phyloP scores from a whole-genome alignment of 1,139 yeast species.

The Yamadazyma buinensis region DNA sequence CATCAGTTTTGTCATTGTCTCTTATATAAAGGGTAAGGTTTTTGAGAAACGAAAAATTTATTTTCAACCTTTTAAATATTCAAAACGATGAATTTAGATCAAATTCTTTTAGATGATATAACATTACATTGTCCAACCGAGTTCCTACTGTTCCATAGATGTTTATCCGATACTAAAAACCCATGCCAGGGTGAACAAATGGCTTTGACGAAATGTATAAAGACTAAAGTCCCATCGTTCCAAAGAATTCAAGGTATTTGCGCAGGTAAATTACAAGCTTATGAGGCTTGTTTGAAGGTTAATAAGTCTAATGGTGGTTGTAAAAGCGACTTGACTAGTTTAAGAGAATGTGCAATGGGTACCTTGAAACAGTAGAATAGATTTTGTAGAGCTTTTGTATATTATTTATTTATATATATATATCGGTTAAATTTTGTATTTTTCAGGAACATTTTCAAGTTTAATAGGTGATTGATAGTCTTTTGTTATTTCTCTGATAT shows the following conservation, averaged over 20 bases:
- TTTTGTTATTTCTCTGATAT: constrained; percentile 32
- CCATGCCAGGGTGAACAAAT: constrained; percentile 51
- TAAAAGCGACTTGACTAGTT: constrained; percentile 23
- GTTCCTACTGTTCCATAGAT: constrained; percentile 61
- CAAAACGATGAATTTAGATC: too few species aligned
- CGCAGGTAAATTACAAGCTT: constrained; percentile 49
- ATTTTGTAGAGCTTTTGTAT: too few species aligned
- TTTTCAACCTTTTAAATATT: too few species aligned
- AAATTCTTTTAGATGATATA: constrained; percentile 38
- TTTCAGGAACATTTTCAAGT: constrained; percentile 33
- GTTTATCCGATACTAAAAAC: constrained; percentile 47
- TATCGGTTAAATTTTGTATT: constrained; percentile 19
- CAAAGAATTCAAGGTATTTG: constrained; percentile 60
- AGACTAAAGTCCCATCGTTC: constrained; percentile 58
- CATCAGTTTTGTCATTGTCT: too few species aligned
- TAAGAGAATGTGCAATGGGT: constrained; percentile 38
- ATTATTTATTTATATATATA: too few species aligned
- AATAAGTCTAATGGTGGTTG: constrained; percentile 37
- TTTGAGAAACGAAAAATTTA: too few species aligned
- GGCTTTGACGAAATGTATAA: constrained; percentile 54
- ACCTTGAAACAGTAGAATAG: constrained; percentile 12
- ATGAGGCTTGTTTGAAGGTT: constrained; percentile 55
- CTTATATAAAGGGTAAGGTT: too few species aligned
- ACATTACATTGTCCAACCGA: constrained; percentile 65
- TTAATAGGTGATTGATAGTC: constrained; percentile 32